Evolutionary conservation across 345 rosid genomes (phyloP), one percentile per base, ranked within the genome.

Genomic region (Populus ilicifolia): DNA sequence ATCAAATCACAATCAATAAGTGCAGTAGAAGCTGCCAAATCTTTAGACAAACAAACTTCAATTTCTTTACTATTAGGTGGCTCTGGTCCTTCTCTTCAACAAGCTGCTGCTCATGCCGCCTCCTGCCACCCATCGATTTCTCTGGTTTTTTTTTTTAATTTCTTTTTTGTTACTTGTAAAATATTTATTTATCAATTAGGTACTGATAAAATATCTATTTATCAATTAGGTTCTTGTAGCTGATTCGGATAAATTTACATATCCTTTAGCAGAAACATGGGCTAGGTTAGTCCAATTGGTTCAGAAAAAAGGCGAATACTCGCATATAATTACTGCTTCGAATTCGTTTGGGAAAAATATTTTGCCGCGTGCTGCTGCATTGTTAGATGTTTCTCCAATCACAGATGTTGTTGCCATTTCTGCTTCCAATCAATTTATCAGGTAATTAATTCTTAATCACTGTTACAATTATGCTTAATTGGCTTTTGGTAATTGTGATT

Each of bases 331-430:
- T 79, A 85, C 95, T 80, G 85, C 91, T 27, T 87, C 99, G 1
- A 84, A 89, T 82, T 96, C 99, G 68, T 96, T 96, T 66, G 98
- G 99, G 83, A 96, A 96, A 82, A 93, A 93, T 74, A 33, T 91
- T 46, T 79, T 93, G 44, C 98, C 99, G 2, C 96, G 99, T 78
- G 93, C 93, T 1, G 98, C 99, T 73, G 94, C 99, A 75, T 87
- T 93, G 69, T 85, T 93, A 74, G 98, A 93, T 82, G 95, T 96
- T 80, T 93, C 95, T 84, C 99, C 97, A 17, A 77, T 91, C 81
- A 96, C 99, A 71, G 98, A 96, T 88, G 97, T 96, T 78, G 82
- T 87, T 85, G 86, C 80, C 82, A 85, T 96, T 73, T 85, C 86
- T 73, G 88, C 86, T 48, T 81, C 97, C 63, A 48, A 67, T 75